Percentiles rank a stretch among this genome's conserved stretches.
phyloP scores from a whole-genome alignment of 768 basidiomycete genomes.

The Megacollybia marginata region DNA sequence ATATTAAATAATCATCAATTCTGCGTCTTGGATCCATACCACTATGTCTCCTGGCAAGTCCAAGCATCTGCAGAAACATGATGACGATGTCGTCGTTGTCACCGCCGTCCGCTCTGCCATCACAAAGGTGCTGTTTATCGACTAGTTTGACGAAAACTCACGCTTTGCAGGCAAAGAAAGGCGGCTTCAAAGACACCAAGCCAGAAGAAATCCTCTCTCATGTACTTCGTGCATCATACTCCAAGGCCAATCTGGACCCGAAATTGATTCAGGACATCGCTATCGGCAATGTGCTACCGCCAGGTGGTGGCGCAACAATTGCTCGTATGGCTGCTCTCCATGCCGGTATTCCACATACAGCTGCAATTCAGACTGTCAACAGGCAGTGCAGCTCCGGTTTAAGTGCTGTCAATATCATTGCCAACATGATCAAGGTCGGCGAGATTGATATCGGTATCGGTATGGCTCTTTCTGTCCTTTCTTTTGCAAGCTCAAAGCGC shows the following conservation, averaged over 20 bases:
- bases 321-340: slow-evolving; percentile 86
- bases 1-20: no score
- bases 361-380: slow-evolving; percentile 78
- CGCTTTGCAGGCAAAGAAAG: slow-evolving; percentile 59
- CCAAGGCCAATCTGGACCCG: slow-evolving; percentile 65
- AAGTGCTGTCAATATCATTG: slow-evolving; percentile 75
- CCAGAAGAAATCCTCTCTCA: slow-evolving; percentile 78
- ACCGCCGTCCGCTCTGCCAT: slow-evolving; percentile 84
- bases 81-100: slow-evolving; percentile 88
- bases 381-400: slow-evolving; percentile 88
- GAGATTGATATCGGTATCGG: slow-evolving; percentile 90
- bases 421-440: slow-evolving; percentile 68
- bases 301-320: slow-evolving; percentile 72
- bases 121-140: slow-evolving; percentile 57
- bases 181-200: slow-evolving; percentile 86
- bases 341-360: slow-evolving; percentile 75
- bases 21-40: neutral
- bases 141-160: slow-evolving; percentile 1
- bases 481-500: neutral
- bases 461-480: slow-evolving; percentile 23
- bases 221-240: slow-evolving; percentile 66
- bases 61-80: slow-evolving; percentile 64
- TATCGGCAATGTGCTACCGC: slow-evolving; percentile 85
- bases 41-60: slow-evolving; percentile 33
- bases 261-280: slow-evolving; percentile 76